phyloP scores from a whole-genome alignment of 768 basidiomycete genomes.

The Tricholoma furcatifolium region DNA sequence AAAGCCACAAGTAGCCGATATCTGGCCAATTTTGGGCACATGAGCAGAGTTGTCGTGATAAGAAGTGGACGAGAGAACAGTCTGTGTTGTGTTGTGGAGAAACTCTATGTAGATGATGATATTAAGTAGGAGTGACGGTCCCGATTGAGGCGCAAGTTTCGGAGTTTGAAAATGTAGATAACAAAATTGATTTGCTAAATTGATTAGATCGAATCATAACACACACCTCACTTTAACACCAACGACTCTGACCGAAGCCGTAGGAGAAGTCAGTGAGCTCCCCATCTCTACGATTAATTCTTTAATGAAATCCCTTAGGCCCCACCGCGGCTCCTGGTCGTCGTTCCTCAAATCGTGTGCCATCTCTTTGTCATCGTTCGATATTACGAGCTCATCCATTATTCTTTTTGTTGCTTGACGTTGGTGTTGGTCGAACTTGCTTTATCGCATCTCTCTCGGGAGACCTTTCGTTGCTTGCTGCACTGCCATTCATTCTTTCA shows the following conservation, averaged over 20 bases:
- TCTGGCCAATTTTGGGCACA: no score
- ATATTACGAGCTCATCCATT: conserved; percentile 9
- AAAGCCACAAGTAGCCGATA: no score
- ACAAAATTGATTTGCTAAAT: background rate
- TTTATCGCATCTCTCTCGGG: conserved; percentile 80
- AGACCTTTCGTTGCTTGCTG: conserved; percentile 81
- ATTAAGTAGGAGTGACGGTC: no score
- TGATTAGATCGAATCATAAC: background rate
- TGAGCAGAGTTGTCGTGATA: no score
- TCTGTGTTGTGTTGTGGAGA: no score
- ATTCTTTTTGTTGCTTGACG: no score
- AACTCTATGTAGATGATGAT: no score
- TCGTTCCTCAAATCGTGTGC: conserved; percentile 89
- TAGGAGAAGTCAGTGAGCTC: conserved; percentile 24
- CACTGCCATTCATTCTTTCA: conserved; percentile 90
- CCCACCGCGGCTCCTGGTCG: conserved; percentile 84
- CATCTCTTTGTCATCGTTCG: conserved; percentile 1
- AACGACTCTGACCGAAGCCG: conserved; percentile 21
- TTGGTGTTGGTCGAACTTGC: no score
- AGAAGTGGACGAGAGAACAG: no score
- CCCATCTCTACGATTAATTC: background rate
- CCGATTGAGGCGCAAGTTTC: background rate
- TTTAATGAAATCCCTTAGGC: conserved; percentile 37
- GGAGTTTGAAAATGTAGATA: conserved; percentile 8
- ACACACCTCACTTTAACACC: background rate